Conservation (phyloP, 129 eudicot genomes). For the Artemisia annua region DNA sequence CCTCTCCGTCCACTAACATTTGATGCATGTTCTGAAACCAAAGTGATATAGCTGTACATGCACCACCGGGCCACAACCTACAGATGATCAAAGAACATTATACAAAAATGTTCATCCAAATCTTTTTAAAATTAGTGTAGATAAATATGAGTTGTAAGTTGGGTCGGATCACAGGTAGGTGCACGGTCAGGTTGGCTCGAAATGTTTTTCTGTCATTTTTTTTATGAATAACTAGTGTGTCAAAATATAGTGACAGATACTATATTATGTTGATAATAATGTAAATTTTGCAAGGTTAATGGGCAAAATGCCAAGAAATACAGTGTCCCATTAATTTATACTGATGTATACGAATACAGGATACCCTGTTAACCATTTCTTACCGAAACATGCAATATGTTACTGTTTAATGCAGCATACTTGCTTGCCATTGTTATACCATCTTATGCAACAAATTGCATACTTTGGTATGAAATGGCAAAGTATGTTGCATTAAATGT, state of each 20-base stretch:
- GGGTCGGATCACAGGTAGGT: not conserved
- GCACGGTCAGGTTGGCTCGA: not conserved
- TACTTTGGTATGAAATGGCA: too few species aligned
- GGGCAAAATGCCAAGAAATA: too few species aligned
- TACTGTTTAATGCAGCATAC: too few species aligned
- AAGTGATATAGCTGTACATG: constrained; percentile 79
- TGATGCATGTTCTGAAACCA: constrained; percentile 75
- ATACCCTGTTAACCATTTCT: too few species aligned
- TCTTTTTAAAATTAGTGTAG: not conserved
- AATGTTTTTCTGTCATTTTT: not conserved
- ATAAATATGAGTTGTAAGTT: too few species aligned
- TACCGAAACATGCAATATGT: too few species aligned
- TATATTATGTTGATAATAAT: not conserved
- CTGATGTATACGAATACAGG: too few species aligned
- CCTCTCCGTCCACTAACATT: constrained; percentile 42
- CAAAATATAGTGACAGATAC: not conserved
- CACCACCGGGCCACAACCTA: constrained; percentile 99
- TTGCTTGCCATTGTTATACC: too few species aligned
- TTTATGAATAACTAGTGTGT: not conserved
- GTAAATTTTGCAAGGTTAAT: not conserved
- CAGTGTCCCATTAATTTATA: too few species aligned
- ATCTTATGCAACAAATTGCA: too few species aligned
- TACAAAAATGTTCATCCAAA: not conserved
- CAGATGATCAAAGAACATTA: constrained; percentile 20
- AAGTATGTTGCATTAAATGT: too few species aligned